phyloP scores from a whole-genome alignment of 805 yeast species.

The Metschnikowia henanensis region DNA sequence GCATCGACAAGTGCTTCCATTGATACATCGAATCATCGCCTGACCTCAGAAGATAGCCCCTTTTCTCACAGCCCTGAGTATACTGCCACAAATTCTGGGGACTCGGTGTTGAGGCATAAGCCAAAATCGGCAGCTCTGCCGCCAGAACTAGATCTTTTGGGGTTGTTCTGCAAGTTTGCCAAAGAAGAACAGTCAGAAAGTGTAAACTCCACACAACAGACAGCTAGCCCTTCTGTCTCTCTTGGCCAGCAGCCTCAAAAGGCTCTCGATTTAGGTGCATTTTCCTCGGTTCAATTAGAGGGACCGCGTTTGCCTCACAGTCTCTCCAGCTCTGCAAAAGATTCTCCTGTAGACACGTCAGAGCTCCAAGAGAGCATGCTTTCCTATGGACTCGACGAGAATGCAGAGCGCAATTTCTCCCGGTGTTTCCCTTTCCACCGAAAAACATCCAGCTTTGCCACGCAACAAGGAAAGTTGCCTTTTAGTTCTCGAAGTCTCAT shows the following conservation, averaged over 20 bases:
- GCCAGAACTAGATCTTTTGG: slow-evolving; percentile 28
- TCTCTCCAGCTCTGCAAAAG: neutral
- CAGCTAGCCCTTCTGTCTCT: neutral
- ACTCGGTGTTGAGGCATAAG: slow-evolving; percentile 6
- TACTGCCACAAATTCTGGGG: neutral
- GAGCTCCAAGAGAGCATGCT: slow-evolving; percentile 3
- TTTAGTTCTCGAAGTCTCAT: slow-evolving; percentile 23
- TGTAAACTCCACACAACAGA: neutral
- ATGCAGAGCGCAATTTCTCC: slow-evolving; percentile 65
- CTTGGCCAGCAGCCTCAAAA: too few relatives aligned
- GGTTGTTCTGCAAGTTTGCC: slow-evolving; percentile 41
- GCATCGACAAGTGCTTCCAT: neutral
- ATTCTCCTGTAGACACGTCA: neutral
- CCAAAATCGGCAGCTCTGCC: slow-evolving; percentile 1
- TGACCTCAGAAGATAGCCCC: neutral
- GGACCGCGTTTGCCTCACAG: too few relatives aligned
- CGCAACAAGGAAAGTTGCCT: slow-evolving; percentile 48
- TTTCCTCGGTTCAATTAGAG: too few relatives aligned
- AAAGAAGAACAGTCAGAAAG: slow-evolving; percentile 28
- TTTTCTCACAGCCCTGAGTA: too few relatives aligned
- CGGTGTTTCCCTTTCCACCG: slow-evolving; percentile 85
- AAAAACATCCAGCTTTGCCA: slow-evolving; percentile 51
- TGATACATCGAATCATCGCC: neutral
- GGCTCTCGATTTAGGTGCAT: too few relatives aligned
- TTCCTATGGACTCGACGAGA: slow-evolving; percentile 25